These are phyloP conservation scores for Echinosophora koreensis DNA, from an alignment of 306 rosid genomes.

Conservation along the genomic window DNA sequence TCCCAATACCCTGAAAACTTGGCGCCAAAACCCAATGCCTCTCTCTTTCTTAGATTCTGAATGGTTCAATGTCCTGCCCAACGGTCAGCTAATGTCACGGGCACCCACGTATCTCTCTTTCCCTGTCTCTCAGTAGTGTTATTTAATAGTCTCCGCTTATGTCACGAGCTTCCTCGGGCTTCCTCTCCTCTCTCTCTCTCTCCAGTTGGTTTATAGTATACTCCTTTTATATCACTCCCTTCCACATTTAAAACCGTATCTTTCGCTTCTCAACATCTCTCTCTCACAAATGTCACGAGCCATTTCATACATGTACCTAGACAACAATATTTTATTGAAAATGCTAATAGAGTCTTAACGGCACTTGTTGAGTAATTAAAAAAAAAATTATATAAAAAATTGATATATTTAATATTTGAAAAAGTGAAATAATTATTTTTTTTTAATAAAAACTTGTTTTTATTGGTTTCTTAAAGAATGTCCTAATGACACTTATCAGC, in stretches of 20 bases:
- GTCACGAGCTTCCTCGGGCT: slow-evolving; percentile 63
- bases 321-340: too few species aligned
- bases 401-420: too few species aligned
- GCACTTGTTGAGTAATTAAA: too few species aligned
- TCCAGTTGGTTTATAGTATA: slow-evolving; percentile 34
- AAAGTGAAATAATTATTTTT: too few species aligned
- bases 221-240: too few species aligned
- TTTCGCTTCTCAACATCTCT: not conserved
- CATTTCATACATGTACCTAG: not conserved
- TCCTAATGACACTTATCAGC: too few species aligned
- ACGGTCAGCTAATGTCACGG: slow-evolving; percentile 58
- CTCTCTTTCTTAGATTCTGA: not conserved
- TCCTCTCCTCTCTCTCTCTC: slow-evolving; percentile 2
- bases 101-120: slow-evolving; percentile 19
- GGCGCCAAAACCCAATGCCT: slow-evolving; percentile 63
- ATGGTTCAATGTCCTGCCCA: slow-evolving; percentile 29
- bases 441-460: too few species aligned
- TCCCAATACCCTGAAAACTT: slow-evolving; percentile 54
- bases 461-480: too few species aligned
- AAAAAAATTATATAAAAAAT: too few species aligned
- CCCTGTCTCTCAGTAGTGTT: slow-evolving; percentile 11
- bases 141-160: slow-evolving; percentile 38
- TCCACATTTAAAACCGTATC: slow-evolving; percentile 12
- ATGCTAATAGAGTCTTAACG: too few species aligned
- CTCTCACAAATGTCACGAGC: slow-evolving; percentile 23